Percentiles rank a stretch among this genome's conserved stretches.
Evolutionary conservation across 306 rosid species (phyloP).

Genomic region (Myrica gale): DNA sequence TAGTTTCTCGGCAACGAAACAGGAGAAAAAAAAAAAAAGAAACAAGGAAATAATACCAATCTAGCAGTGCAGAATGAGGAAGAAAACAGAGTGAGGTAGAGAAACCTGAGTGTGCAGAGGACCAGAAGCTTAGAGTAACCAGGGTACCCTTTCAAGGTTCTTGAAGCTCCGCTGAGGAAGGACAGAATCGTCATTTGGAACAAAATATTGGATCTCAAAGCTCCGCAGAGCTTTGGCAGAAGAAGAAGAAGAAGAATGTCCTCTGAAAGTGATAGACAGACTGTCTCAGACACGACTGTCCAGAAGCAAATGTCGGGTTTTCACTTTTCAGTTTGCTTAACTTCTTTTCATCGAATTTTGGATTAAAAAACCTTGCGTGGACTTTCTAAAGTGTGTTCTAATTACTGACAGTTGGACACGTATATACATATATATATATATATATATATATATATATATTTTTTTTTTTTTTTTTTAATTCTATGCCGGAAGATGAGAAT

Average conservation of each 20-base stretch:
- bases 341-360: neutral
- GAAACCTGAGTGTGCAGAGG: constrained; percentile 71
- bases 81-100: neutral
- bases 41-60: neutral
- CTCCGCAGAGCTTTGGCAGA: neutral
- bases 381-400: no score
- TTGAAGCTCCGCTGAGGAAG: constrained; percentile 57
- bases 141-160: constrained; percentile 42
- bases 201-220: neutral
- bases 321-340: neutral
- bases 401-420: no score
- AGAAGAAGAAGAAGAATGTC: neutral
- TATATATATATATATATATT: no score
- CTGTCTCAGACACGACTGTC: no score
- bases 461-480: no score
- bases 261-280: neutral
- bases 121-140: constrained; percentile 54
- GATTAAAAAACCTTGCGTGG: no score
- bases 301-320: neutral
- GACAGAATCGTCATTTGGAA: constrained; percentile 48
- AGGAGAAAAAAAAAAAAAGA: neutral
- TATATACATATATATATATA: no score
- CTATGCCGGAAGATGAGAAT: no score
- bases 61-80: neutral
- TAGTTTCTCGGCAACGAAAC: neutral